Conservation (phyloP, 2,329 filamentous ascomycete genomes). For the Sporothrix luriei region DNA sequence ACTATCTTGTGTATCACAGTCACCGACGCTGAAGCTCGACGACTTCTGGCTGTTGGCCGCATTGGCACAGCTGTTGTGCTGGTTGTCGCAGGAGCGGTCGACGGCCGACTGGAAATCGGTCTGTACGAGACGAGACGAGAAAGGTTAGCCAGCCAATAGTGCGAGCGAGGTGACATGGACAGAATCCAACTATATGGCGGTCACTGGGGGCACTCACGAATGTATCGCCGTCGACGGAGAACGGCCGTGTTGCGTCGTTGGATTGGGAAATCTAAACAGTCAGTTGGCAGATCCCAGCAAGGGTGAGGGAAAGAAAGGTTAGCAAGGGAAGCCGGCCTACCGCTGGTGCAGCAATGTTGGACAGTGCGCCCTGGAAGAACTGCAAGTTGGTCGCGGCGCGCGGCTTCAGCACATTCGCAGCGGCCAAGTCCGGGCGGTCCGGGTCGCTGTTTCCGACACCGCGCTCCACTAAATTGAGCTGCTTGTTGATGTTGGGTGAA, state of each 20-base stretch:
- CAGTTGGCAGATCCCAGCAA: not conserved
- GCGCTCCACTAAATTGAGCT: conserved; percentile 10
- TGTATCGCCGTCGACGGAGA: conserved; percentile 49
- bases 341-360: conserved; percentile 44
- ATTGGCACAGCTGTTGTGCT: conserved; percentile 53
- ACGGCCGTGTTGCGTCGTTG: conserved; percentile 47
- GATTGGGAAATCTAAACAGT: conserved; percentile 46
- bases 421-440: conserved; percentile 31
- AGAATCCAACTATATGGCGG: not conserved
- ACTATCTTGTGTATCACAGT: conserved; percentile 54
- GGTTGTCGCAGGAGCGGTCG: conserved; percentile 52
- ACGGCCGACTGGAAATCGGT: conserved; percentile 49
- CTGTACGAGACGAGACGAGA: conserved; percentile 38
- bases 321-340: conserved; percentile 36
- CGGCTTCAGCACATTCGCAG: conserved; percentile 25
- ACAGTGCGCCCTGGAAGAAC: conserved; percentile 47
- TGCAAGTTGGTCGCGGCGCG: conserved; percentile 45
- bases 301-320: not conserved
- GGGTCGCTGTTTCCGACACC: conserved; percentile 39
- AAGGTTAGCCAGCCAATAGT: not conserved
- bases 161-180: not conserved
- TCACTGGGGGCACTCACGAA: conserved; percentile 44
- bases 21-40: conserved; percentile 44
- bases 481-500: conserved; percentile 13
- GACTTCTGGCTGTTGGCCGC: conserved; percentile 46